Base-by-base conservation (phyloP, 306 rosid species). In the Quercus mongolica region DNA sequence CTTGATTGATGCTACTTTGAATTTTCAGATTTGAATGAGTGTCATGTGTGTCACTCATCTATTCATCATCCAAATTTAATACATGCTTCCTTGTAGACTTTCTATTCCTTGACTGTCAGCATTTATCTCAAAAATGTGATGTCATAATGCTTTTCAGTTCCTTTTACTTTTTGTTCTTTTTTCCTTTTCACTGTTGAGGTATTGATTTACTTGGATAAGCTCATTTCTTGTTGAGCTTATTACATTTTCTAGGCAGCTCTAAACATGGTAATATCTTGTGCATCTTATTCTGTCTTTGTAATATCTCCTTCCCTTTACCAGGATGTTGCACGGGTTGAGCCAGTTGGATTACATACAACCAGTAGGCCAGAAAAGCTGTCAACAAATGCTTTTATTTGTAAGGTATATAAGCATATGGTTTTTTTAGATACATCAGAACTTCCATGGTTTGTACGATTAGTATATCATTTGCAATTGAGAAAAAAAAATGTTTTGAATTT, bases 291-390 rank as follows among this genome's bases (percentile, higher is more conserved):
- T 71, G 19, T 74, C 55, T 20, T 55, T 69, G 30, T 51, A 54
- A 73, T 55, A 59, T 83, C 54, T 49, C 14, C 13, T 11, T 21
- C 73, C 69, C 81, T 81, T 63, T 44, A 13, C 74, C 76, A 86
- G 91, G 89, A 74, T 73, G 41, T 76, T 26, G 68, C 44, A 64
- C 58, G 23, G 71, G 78, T 80, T 55, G 81, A 76, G 73, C 76
- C 83, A 33, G 56, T 58, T 78, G 78, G 77, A 54, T 73, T 67
- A 52, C 73, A 54, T 74, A 69, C 86, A 65, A 31, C 79, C 8
- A 26, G 77, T 31, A 80, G 79, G 73, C 82, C 71, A 76, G 82
- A 81, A 61, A 88, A 86, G 83, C 78, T 84, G 49, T 64, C 85
- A 1, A 74, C 82, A 54, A 81, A 80, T 83, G 81, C 63, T 67